Evolutionary conservation across 2,329 filamentous ascomycete genomes (phyloP).

Genomic region (Karstenula rhodostoma): DNA sequence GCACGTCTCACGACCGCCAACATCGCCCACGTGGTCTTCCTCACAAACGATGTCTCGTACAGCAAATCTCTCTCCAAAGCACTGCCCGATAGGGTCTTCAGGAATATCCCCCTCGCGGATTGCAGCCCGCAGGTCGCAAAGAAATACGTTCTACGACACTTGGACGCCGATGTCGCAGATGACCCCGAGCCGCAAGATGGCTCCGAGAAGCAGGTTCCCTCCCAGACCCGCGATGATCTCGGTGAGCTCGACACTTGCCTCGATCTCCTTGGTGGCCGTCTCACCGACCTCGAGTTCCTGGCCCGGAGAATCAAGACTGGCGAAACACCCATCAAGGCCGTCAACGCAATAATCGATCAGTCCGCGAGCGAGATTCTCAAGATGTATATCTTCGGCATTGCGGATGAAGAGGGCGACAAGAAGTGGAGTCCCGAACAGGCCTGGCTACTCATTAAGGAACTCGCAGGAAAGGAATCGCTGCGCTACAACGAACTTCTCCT

Average conservation of each 20-base stretch:
- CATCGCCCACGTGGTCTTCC: slow-evolving; percentile 90
- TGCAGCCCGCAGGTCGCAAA: slow-evolving; percentile 84
- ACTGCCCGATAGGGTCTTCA: slow-evolving; percentile 89
- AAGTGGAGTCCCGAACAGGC: slow-evolving; percentile 87
- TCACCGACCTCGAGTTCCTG: slow-evolving; percentile 95
- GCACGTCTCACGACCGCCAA: slow-evolving; percentile 85
- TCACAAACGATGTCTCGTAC: slow-evolving; percentile 89
- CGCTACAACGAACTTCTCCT: slow-evolving; percentile 88
- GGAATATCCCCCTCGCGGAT: slow-evolving; percentile 84
- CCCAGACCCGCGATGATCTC: slow-evolving; percentile 64
- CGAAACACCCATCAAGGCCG: slow-evolving; percentile 80
- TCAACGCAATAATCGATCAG: slow-evolving; percentile 88
- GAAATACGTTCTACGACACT: slow-evolving; percentile 84
- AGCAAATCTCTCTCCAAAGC: slow-evolving; percentile 87
- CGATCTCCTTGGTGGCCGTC: slow-evolving; percentile 80
- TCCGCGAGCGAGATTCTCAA: slow-evolving; percentile 90
- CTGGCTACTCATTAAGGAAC: slow-evolving; percentile 83
- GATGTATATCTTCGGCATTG: slow-evolving; percentile 78
- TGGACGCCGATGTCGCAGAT: slow-evolving; percentile 63
- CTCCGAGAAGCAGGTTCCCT: slow-evolving; percentile 54
- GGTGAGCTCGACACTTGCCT: slow-evolving; percentile 83
- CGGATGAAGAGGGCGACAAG: slow-evolving; percentile 60
- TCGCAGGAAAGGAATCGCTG: slow-evolving; percentile 73
- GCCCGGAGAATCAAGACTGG: slow-evolving; percentile 89
- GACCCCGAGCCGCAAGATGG: slow-evolving; percentile 49